These are phyloP conservation scores for Verticillium longisporum DNA, from an alignment of 2,329 filamentous ascomycete species.

Conservation along the genomic window DNA sequence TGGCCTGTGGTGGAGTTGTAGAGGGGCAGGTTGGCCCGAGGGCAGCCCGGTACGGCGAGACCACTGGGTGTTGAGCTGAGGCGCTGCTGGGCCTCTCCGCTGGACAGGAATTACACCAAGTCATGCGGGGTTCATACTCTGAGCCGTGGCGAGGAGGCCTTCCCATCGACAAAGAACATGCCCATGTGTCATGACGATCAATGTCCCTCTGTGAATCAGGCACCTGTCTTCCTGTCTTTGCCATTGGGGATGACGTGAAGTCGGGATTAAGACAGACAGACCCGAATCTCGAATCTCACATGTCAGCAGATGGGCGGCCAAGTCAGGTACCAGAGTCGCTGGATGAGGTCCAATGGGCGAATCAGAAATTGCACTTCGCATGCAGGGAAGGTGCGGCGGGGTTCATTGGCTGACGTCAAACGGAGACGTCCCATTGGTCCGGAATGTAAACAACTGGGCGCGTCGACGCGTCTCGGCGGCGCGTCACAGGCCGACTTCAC, in stretches of 20 bases:
- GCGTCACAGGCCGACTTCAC: not conserved
- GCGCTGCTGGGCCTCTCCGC: not conserved
- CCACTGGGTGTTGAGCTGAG: not conserved
- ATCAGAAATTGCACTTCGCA: not conserved
- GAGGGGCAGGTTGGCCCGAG: not conserved
- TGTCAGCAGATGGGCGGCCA: not conserved
- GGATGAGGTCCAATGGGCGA: not conserved
- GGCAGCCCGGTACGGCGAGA: not conserved
- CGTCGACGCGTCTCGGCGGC: not conserved
- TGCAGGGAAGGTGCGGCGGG: not conserved
- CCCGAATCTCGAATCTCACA: no score
- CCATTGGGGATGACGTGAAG: not conserved
- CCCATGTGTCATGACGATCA: not conserved
- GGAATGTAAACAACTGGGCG: constrained; percentile 1
- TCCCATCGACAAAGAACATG: not conserved
- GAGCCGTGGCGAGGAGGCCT: not conserved
- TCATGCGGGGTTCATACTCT: not conserved
- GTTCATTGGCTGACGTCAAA: not conserved
- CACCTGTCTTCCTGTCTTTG: no score
- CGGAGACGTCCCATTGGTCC: not conserved
- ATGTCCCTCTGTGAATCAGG: not conserved
- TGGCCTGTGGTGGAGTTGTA: not conserved
- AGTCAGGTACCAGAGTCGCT: not conserved
- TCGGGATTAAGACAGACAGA: not conserved
- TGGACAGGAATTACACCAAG: not conserved